Conservation (phyloP, 169 alveolate genomes). For the Eimeria necatrix region DNA sequence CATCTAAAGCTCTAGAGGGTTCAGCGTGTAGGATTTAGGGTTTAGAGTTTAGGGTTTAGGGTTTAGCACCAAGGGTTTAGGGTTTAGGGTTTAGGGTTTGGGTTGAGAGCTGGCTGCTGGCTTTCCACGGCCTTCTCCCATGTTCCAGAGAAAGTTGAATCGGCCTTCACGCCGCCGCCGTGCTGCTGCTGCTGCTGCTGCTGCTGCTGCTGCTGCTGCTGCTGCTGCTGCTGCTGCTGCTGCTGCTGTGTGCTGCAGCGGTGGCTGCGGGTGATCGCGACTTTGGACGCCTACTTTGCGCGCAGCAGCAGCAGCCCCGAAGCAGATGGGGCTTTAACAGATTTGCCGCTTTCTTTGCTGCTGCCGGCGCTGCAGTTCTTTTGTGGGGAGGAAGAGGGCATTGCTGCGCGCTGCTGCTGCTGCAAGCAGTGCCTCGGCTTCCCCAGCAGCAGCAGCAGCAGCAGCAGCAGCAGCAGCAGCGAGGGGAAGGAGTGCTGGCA, state of each 20-base stretch:
- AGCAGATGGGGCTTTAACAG: slow-evolving; percentile 44
- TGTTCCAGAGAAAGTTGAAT: not conserved
- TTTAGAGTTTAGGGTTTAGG: not conserved
- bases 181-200: not conserved
- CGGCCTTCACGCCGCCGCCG: not conserved
- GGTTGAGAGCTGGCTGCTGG: not conserved
- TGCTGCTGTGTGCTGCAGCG: slow-evolving; percentile 56
- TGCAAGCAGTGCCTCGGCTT: slow-evolving; percentile 61
- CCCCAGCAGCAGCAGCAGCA: slow-evolving; percentile 55
- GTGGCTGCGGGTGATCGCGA: slow-evolving; percentile 60
- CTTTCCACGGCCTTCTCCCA: not conserved
- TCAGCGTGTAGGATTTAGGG: not conserved
- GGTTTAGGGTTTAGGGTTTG: slow-evolving; percentile 27
- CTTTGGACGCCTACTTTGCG: slow-evolving; percentile 70
- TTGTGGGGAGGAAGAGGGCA: slow-evolving; percentile 63
- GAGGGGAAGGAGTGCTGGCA: slow-evolving; percentile 35
- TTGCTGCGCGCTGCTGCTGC: slow-evolving; percentile 77
- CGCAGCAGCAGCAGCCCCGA: slow-evolving; percentile 53
- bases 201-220: not conserved
- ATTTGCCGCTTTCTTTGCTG: slow-evolving; percentile 61
- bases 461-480: slow-evolving; percentile 44
- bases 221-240: not conserved
- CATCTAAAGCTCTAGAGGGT: too few species aligned
- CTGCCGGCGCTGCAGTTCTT: slow-evolving; percentile 79
- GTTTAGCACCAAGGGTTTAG: not conserved